Evolutionary conservation across 257 asterid genomes (phyloP), one percentile per base, ranked within the genome.

Genomic region (Nemophila menziesii): DNA sequence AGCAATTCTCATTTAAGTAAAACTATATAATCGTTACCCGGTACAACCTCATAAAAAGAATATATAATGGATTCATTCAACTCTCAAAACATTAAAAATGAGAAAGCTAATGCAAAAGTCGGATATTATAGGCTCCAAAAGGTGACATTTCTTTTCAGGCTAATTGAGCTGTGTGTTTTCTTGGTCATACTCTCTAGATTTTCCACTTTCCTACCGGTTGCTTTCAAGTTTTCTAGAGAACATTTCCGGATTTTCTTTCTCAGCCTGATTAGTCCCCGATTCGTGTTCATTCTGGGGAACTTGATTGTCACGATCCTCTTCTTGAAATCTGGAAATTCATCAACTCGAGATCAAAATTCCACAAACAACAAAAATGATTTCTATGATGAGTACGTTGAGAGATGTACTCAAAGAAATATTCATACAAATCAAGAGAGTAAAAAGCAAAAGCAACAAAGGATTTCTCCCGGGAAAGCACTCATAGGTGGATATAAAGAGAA

Each of bases 201-300:
- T 50, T 52, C 78, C 45, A 13, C 55, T n/a, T 64, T 65, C 12
- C 37, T 84, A 11, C 57, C 74, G 8, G 22, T 54, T 13, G 52
- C 56, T 29, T 27, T 64, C 47, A 66, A 58, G 23, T 20, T 64
- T 2, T 65, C 78, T 1, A 56, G 56, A 5, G 74, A 77, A 16
- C 56, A 48, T 44, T 42, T 80, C 66, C 53, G 61, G 69, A 73
- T 67, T n/a, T 23, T 77, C 18, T 52, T 79, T 20, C 51, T 42
- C 13, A 27, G 70, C 5, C 55, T 75, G 17, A 50, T 77, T 14
- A 62, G 82, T 62, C 74, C 90, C 16, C 43, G 58, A 18, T 74
- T 72, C 46, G 93, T 84, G 6, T 84, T 84, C 57, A 18, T 84
- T 10, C 1, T 80, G 13, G 96, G 89, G 10, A 82, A 86, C 75